Evolutionary conservation across 352 stramenopile genomes (phyloP).

Genomic region (Pythium grandisporangium): DNA sequence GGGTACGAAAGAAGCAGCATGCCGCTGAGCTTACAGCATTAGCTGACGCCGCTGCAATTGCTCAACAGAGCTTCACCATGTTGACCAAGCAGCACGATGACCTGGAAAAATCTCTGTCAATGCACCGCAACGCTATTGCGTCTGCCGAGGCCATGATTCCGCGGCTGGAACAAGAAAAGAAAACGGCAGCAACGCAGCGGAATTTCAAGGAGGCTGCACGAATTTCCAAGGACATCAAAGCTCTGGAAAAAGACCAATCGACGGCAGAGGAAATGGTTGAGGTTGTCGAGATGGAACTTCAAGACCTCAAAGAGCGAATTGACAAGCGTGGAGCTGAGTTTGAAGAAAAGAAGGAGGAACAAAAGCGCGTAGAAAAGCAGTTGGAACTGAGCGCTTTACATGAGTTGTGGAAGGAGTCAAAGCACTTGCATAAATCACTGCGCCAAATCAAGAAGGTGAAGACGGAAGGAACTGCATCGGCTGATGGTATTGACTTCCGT

Average conservation of each 20-base stretch:
- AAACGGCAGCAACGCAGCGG: constrained; percentile 55
- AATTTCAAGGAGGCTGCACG: constrained; percentile 83
- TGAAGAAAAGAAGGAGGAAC: constrained; percentile 69
- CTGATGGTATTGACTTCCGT: constrained; percentile 56
- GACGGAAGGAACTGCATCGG: constrained; percentile 37
- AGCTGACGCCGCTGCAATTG: constrained; percentile 53
- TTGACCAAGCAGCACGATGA: constrained; percentile 68
- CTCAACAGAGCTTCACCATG: constrained; percentile 71
- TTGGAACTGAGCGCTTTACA: constrained; percentile 55
- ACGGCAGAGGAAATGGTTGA: constrained; percentile 78
- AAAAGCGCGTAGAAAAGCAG: constrained; percentile 66
- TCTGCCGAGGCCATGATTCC: constrained; percentile 76
- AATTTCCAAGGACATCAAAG: constrained; percentile 85
- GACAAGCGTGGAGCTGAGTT: constrained; percentile 55
- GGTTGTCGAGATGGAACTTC: constrained; percentile 74
- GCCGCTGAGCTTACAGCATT: constrained; percentile 58
- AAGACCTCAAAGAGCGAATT: constrained; percentile 69
- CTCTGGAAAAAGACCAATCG: constrained; percentile 71
- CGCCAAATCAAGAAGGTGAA: constrained; percentile 68
- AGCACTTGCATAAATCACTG: constrained; percentile 41
- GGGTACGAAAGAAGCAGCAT: constrained; percentile 70
- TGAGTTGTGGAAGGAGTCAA: constrained; percentile 73
- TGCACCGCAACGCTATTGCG: constrained; percentile 74
- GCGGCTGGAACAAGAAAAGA: constrained; percentile 73
- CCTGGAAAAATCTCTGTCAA: constrained; percentile 56